These are phyloP conservation scores for Torulaspora globosa DNA, from an alignment of 1,139 yeast species.

Conservation along the genomic window DNA sequence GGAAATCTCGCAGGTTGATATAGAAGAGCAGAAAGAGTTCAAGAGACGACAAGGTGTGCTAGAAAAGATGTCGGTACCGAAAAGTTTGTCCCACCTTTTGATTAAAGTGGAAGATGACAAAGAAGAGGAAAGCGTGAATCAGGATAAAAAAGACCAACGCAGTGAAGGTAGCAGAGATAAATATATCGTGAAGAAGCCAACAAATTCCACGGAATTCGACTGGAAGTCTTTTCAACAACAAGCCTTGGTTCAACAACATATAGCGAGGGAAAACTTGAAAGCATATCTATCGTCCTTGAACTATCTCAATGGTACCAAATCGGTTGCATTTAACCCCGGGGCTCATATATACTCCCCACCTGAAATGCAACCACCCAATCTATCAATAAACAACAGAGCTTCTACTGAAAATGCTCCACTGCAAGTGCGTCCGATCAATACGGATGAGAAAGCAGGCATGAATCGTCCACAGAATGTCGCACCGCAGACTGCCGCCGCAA, in stretches of 20 bases:
- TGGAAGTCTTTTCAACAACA: constrained; percentile 36
- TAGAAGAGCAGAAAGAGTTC: constrained; percentile 47
- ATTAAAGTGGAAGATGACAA: constrained; percentile 26
- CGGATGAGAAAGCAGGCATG: not conserved
- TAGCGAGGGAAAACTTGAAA: constrained; percentile 36
- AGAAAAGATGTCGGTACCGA: constrained; percentile 47
- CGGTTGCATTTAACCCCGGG: not conserved
- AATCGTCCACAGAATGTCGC: constrained; percentile 2
- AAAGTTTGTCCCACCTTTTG: constrained; percentile 46
- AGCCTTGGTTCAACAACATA: constrained; percentile 36
- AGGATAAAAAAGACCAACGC: constrained; percentile 3
- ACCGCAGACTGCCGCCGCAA: not conserved
- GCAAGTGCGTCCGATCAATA: not conserved
- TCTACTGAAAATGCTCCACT: not conserved
- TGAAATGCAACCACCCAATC: not conserved
- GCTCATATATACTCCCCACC: constrained; percentile 1
- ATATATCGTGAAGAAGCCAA: constrained; percentile 35
- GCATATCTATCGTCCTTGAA: constrained; percentile 32
- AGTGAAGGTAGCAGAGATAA: constrained; percentile 11
- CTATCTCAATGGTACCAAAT: constrained; percentile 7
- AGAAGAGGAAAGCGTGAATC: constrained; percentile 9
- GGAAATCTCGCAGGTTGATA: constrained; percentile 39
- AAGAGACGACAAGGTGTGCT: constrained; percentile 45
- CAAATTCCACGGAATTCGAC: constrained; percentile 36
- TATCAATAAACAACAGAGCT: not conserved